Base-by-base conservation (phyloP, 345 rosid species). In the Anacardium occidentale region DNA sequence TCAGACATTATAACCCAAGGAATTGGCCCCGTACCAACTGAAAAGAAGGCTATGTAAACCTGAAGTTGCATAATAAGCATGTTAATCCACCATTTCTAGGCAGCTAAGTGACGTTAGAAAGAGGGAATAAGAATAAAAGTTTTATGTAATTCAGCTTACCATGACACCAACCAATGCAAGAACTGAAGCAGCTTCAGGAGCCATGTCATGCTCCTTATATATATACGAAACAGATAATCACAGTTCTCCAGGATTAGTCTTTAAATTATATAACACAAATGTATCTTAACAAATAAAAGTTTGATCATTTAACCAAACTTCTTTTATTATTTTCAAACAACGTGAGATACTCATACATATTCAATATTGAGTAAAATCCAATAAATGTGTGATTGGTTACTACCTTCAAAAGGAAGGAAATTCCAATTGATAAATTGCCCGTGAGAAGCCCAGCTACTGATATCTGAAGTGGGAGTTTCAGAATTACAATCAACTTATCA, bases 401-500 rank as follows among this genome's bases (percentile, higher is more conserved):
- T 14, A 83, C 87, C 90, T 86, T 80, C 14, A 82, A 55, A 57
- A 76, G 71, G 81, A 86, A 84, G 45, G 87, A 80, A 21, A 61
- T 68, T 62, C 82, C 90, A 7, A 69, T 80, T 7, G 84, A 71
- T 5, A 80, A 47, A 50, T 75, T 76, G 70, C 85, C 85, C 40
- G 82, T 20, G 9, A 78, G 59, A 68, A 82, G 77, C n/a, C 87
- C 86, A 37, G 64, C 72, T 24, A 82, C 80, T 60, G 87, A 82
- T 67, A 81, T 66, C 89, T 86, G 69, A 68, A 75, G 56, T 69
- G 17, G 20, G 29, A 64, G 18, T 50, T 50, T 50, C 53, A 15
- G 7, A 50, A 50, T 15, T 13, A 50, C 53, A 50, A 50, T 12
- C n/a, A n/a, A n/a, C n/a, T n/a, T 50, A 5, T 13, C 18, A 50